Conservation (phyloP, 2,329 filamentous ascomycete genomes). For the Pezicula rhizophila region DNA sequence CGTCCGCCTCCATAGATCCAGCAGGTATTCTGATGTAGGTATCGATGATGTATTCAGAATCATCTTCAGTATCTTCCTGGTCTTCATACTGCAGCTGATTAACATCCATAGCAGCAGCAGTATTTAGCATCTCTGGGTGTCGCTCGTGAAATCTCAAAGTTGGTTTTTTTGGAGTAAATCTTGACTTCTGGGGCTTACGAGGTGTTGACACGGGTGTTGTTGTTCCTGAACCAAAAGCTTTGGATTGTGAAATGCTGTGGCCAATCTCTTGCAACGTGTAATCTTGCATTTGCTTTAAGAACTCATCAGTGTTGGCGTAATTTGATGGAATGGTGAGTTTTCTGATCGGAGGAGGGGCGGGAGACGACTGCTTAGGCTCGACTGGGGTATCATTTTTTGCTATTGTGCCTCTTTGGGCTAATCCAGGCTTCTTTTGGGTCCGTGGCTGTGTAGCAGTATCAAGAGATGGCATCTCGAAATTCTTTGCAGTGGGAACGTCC, state of each 20-base stretch:
- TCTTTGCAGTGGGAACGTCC: constrained; percentile 6
- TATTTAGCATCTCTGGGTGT: constrained; percentile 37
- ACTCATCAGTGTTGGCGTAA: constrained; percentile 31
- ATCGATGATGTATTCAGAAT: constrained; percentile 57
- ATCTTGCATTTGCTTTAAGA: constrained; percentile 49
- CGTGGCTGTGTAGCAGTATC: not conserved
- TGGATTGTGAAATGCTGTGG: constrained; percentile 18
- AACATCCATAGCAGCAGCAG: constrained; percentile 26
- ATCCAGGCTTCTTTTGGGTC: constrained; percentile 22
- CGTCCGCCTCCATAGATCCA: constrained; percentile 39
- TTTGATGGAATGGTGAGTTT: constrained; percentile 25
- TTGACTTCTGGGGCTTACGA: constrained; percentile 23
- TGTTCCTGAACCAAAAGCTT: constrained; percentile 9
- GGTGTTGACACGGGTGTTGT: constrained; percentile 4
- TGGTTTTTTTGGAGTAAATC: constrained; percentile 51
- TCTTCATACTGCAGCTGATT: constrained; percentile 30
- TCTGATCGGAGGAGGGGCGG: constrained; percentile 7
- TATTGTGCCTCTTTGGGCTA: constrained; percentile 11
- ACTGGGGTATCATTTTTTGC: constrained; percentile 2
- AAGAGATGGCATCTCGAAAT: not conserved
- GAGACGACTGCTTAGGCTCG: constrained; percentile 1
- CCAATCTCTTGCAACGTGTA: constrained; percentile 55
- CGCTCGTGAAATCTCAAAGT: constrained; percentile 49
- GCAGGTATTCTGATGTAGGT: constrained; percentile 58
- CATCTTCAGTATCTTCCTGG: constrained; percentile 38